A percentile compares a stretch with the other conserved stretches of the same genome.
Conservation (phyloP, 176 grass and related monocot genomes). For the Oryza rufipogon region DNA sequence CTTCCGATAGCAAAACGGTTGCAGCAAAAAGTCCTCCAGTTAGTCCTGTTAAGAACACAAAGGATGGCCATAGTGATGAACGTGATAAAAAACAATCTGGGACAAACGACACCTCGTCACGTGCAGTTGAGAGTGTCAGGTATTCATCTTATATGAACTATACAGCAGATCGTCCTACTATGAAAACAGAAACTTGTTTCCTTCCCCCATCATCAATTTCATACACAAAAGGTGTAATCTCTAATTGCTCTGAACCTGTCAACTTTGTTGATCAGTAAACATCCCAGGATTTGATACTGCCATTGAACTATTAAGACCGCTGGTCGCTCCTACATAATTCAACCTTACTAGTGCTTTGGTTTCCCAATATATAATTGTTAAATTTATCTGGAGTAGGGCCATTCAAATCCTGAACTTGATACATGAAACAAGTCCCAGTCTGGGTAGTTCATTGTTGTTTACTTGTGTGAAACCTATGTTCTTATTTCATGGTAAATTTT, state of each 20-base stretch:
- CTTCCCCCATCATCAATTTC: slow-evolving; percentile 15
- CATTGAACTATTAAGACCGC: slow-evolving; percentile 14
- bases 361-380: slow-evolving; percentile 19
- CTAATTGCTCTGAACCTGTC: neutral
- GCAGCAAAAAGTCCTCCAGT: slow-evolving; percentile 57
- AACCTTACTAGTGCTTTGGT: slow-evolving; percentile 3
- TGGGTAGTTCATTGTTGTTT: neutral
- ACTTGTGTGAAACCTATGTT: slow-evolving; percentile 13
- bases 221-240: slow-evolving; percentile 2
- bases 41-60: slow-evolving; percentile 71
- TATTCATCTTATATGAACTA: slow-evolving; percentile 45
- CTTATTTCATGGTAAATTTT: slow-evolving; percentile 49
- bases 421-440: slow-evolving; percentile 1
- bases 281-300: neutral
- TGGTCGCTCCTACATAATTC: neutral
- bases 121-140: slow-evolving; percentile 72
- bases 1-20: slow-evolving; percentile 43
- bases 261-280: slow-evolving; percentile 23
- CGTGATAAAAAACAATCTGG: slow-evolving; percentile 46
- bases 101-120: slow-evolving; percentile 66
- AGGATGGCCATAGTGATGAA: slow-evolving; percentile 57
- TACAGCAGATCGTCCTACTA: slow-evolving; percentile 1
- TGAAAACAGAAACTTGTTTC: neutral
- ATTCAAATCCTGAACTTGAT: slow-evolving; percentile 1
- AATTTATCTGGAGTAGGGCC: slow-evolving; percentile 5